These are phyloP conservation scores for Sclerotinia borealis DNA, from an alignment of 2,329 filamentous ascomycete genomes.

Conservation along the genomic window DNA sequence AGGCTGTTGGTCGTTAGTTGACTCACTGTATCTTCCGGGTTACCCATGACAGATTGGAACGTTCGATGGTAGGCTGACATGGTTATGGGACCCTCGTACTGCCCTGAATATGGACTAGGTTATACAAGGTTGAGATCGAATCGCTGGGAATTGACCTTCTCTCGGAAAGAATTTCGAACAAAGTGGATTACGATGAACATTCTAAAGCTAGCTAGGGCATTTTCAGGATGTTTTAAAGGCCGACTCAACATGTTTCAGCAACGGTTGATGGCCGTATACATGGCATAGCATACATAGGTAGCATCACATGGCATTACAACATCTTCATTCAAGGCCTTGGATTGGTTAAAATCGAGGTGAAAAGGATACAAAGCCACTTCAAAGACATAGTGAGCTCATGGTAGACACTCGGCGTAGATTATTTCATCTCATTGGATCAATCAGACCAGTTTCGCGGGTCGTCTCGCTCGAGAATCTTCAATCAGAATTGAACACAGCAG, in stretches of 20 bases:
- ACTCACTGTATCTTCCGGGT: background rate
- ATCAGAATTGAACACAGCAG: conserved; percentile 15
- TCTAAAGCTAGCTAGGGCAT: conserved; percentile 7
- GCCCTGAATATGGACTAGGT: conserved; percentile 8
- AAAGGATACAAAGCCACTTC: conserved; percentile 5
- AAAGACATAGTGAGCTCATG: conserved; percentile 11
- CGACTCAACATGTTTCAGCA: conserved; percentile 18
- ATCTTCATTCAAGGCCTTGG: background rate
- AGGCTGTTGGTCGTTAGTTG: background rate
- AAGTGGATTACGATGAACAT: conserved; percentile 12
- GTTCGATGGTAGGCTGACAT: conserved; percentile 3
- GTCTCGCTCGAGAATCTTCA: conserved; percentile 8
- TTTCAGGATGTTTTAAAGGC: conserved; percentile 1
- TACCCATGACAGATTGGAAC: conserved; percentile 6
- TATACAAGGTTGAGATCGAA: conserved; percentile 15
- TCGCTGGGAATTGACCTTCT: conserved; percentile 16
- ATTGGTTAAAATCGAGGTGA: conserved; percentile 8
- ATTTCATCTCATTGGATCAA: conserved; percentile 5
- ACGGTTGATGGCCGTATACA: conserved; percentile 2
- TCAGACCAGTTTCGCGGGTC: conserved; percentile 9
- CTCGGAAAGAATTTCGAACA: conserved; percentile 9
- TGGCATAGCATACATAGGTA: conserved; percentile 1
- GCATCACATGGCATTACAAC: background rate
- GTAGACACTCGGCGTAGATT: conserved; percentile 1
- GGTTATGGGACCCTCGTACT: conserved; percentile 1